phyloP scores from a whole-genome alignment of 768 basidiomycete species.

The Psilocybe tampanensis region DNA sequence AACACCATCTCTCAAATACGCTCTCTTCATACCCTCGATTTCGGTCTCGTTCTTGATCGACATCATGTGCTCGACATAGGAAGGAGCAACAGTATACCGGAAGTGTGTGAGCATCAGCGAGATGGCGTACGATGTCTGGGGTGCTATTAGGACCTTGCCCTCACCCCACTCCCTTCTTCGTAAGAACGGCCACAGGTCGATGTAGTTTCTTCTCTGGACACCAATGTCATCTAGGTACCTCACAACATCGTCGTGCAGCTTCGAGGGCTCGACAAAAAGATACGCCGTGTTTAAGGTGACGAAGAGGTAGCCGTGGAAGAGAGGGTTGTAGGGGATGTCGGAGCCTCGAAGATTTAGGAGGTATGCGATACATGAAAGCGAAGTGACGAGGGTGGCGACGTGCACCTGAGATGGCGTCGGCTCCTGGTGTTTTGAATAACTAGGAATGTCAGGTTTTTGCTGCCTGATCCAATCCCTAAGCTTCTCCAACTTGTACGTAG shows the following conservation, averaged over 20 bases:
- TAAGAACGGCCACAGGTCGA: conserved; percentile 79
- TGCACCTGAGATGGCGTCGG: conserved; percentile 66
- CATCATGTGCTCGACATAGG: conserved; percentile 76
- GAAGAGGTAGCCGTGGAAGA: conserved; percentile 88
- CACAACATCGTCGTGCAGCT: conserved; percentile 60
- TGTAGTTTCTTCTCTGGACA: conserved; percentile 68
- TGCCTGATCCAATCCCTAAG: conserved; percentile 70
- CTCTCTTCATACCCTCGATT: conserved; percentile 77
- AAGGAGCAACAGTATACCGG: conserved; percentile 74
- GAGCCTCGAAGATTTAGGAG: conserved; percentile 86
- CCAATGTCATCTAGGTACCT: conserved; percentile 59
- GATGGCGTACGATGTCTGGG: conserved; percentile 81
- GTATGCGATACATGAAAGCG: conserved; percentile 81
- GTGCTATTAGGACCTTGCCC: conserved; percentile 74
- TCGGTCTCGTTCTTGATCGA: conserved; percentile 89
- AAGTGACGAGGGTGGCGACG: conserved; percentile 67
- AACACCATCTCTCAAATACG: conserved; percentile 89
- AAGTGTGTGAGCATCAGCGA: conserved; percentile 83
- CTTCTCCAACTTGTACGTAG: conserved; percentile 67
- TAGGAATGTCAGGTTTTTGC: conserved; percentile 59
- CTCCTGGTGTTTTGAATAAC: conserved; percentile 58
- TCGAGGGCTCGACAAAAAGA: conserved; percentile 76
- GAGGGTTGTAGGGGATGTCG: conserved; percentile 90
- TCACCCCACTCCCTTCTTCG: conserved; percentile 75
- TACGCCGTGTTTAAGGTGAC: conserved; percentile 61